A percentile compares a stretch with the other conserved stretches of the same genome.
Evolutionary conservation across 441 rosid species (phyloP).

Genomic region (Populus hybrid): DNA sequence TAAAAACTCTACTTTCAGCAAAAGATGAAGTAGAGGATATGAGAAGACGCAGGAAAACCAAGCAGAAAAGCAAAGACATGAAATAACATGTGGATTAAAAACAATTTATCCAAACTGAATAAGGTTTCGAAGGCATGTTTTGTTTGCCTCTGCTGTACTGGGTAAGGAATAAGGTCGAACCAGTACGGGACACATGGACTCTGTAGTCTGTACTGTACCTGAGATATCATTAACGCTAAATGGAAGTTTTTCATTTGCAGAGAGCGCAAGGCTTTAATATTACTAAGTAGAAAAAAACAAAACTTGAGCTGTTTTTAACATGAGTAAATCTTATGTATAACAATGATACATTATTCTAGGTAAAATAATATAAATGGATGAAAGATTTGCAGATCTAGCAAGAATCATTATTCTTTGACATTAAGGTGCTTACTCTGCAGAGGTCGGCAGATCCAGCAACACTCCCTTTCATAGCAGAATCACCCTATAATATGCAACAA

Average conservation of each 20-base stretch:
- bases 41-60: neutral
- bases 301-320: neutral
- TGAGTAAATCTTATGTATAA: neutral
- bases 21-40: neutral
- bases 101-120: neutral
- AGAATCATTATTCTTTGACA: constrained; percentile 12
- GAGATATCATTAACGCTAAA: constrained; percentile 83
- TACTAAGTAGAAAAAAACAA: constrained; percentile 25
- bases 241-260: constrained; percentile 95
- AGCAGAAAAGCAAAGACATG: neutral
- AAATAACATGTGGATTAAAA: neutral
- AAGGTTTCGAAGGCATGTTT: constrained; percentile 1
- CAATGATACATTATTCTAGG: neutral
- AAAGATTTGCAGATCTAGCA: neutral
- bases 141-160: neutral
- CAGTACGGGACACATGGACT: neutral
- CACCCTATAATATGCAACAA: constrained; percentile 57
- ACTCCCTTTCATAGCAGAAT: constrained; percentile 80
- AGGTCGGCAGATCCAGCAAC: constrained; percentile 90
- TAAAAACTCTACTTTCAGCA: neutral
- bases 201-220: constrained; percentile 39
- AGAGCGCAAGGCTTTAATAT: constrained; percentile 63
- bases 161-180: neutral
- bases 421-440: constrained; percentile 47
- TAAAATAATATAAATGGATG: neutral